A percentile compares a stretch with the other conserved stretches of the same genome.
Conservation (phyloP, 169 alveolate species). For the Plasmodium blacklocki region DNA sequence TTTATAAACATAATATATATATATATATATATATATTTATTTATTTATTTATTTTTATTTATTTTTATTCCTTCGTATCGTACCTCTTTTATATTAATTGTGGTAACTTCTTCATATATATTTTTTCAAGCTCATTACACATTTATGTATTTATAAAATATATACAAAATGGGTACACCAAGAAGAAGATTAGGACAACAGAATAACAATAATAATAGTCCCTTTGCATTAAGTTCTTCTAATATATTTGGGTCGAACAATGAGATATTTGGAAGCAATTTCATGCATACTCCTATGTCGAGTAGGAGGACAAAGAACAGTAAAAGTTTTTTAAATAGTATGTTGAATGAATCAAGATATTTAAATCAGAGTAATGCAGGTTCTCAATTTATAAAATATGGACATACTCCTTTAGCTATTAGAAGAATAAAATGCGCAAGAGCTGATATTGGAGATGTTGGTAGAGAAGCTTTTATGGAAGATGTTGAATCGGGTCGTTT, state of each 20-base stretch:
- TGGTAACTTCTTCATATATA: too few species aligned
- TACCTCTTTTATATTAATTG: too few species aligned
- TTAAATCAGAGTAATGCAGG: conserved; percentile 74
- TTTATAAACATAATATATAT: too few species aligned
- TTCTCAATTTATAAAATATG: conserved; percentile 85
- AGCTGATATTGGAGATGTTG: conserved; percentile 91
- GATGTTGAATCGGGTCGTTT: conserved; percentile 87
- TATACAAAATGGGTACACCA: conserved; percentile 59
- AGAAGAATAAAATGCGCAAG: conserved; percentile 89
- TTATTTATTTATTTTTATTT: too few species aligned
- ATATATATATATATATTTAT: too few species aligned
- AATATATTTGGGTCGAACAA: conserved; percentile 59
- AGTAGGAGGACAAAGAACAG: conserved; percentile 72
- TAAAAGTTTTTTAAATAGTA: conserved; percentile 63
- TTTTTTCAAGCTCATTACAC: not conserved
- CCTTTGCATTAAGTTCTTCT: conserved; percentile 52
- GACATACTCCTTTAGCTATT: conserved; percentile 88
- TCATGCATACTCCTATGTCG: conserved; percentile 63
- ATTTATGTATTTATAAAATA: not conserved
- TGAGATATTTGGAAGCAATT: conserved; percentile 59
- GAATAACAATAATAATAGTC: conserved; percentile 16
- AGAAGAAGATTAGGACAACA: conserved; percentile 52
- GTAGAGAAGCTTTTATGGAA: conserved; percentile 89
- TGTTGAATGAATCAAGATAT: conserved; percentile 70
- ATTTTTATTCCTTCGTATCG: too few species aligned